Conservation (phyloP, 176 grass and related monocot genomes). For the Cymbopogon citratus region DNA sequence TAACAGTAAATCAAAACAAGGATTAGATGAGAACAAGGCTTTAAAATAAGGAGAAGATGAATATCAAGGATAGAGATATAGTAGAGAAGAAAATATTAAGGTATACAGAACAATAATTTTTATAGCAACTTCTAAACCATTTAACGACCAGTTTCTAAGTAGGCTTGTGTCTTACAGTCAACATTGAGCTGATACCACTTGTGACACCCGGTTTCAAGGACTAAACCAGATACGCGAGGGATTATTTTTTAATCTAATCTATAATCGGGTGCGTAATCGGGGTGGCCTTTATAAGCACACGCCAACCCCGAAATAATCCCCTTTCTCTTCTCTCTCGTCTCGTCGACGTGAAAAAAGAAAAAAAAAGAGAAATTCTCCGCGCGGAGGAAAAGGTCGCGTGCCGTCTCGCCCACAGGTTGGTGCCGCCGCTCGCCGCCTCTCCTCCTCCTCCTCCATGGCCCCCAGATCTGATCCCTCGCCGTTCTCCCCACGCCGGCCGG, state of each 20-base stretch:
- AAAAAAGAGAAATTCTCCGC: not conserved
- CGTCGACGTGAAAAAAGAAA: not conserved
- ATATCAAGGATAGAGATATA: no score
- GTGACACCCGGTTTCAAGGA: no score
- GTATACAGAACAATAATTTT: no score
- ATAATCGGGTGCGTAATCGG: not conserved
- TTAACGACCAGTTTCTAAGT: no score
- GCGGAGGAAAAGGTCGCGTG: conserved; percentile 7
- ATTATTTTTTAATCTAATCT: not conserved
- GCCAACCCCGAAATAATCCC: not conserved
- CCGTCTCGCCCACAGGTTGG: conserved; percentile 52
- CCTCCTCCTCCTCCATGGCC: no score
- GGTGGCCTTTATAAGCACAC: conserved; percentile 26
- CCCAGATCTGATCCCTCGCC: conserved; percentile 23
- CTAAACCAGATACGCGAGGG: no score
- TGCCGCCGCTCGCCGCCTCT: not conserved
- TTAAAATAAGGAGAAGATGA: no score
- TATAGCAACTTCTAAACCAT: no score
- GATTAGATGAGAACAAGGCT: no score
- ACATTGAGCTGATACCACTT: no score
- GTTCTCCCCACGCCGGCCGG: not conserved
- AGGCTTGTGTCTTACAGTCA: not conserved
- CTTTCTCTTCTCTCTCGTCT: not conserved
- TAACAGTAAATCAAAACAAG: no score
- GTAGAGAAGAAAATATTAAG: no score